Percentiles rank a stretch among this genome's conserved stretches.
Evolutionary conservation across 2,329 filamentous ascomycete genomes (phyloP).

Genomic region (Fusarium mundagurra): DNA sequence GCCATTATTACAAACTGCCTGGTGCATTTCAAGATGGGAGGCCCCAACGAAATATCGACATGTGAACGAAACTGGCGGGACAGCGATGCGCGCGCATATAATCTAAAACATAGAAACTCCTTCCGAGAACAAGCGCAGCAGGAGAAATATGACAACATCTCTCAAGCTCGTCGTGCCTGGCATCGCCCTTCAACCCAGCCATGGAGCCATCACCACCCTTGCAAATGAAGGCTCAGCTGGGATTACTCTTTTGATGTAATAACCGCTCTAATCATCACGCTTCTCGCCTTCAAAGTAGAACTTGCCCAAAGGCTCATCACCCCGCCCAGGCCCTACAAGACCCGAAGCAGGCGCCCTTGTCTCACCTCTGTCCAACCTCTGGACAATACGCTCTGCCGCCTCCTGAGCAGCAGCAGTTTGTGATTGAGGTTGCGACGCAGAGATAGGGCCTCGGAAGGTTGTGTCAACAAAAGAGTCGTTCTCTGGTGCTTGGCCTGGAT

Average conservation of each 20-base stretch:
- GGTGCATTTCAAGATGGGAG: background rate
- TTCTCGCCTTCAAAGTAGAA: constrained; percentile 67
- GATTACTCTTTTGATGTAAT: background rate
- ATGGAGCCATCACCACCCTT: background rate
- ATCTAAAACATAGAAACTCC: constrained; percentile 7
- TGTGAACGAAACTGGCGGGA: background rate
- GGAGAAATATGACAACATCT: background rate
- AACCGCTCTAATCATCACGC: constrained; percentile 24
- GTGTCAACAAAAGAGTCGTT: constrained; percentile 72
- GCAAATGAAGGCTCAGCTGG: background rate
- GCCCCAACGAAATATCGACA: background rate
- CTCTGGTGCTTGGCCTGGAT: constrained; percentile 57
- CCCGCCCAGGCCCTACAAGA: constrained; percentile 56
- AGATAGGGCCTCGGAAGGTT: constrained; percentile 66
- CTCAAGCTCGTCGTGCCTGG: background rate
- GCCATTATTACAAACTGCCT: background rate
- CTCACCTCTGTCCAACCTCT: constrained; percentile 64
- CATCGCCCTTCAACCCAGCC: background rate
- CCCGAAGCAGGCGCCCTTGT: constrained; percentile 49
- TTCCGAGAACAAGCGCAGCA: background rate
- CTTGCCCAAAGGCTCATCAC: constrained; percentile 61
- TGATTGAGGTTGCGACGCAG: constrained; percentile 47
- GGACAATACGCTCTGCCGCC: constrained; percentile 71
- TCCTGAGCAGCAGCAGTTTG: constrained; percentile 52
- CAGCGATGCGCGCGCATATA: constrained; percentile 4